phyloP scores from a whole-genome alignment of 1,284 basidiomycete genomes.

The Ustilago shanxiensis region DNA sequence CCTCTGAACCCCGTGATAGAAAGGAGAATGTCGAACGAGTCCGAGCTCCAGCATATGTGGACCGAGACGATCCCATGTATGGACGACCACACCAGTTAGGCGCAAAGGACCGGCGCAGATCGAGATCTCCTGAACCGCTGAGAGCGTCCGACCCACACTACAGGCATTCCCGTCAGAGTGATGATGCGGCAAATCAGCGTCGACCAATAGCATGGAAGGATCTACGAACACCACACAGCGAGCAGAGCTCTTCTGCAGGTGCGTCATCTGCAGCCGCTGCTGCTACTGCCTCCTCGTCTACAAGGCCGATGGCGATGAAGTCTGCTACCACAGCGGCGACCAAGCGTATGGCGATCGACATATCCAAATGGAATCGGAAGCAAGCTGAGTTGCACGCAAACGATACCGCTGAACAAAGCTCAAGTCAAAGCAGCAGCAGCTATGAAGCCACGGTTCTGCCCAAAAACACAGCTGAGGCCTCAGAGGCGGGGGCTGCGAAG shows the following conservation, averaged over 20 bases:
- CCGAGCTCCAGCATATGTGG: constrained; percentile 11
- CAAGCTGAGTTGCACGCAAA: constrained; percentile 41
- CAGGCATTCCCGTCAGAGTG: not conserved
- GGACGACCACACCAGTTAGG: not conserved
- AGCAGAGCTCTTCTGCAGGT: not conserved
- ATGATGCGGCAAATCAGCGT: not conserved
- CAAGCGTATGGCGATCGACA: constrained; percentile 38
- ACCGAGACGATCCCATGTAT: constrained; percentile 24
- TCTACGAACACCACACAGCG: too few relatives aligned
- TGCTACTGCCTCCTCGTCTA: not conserved
- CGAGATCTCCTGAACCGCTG: constrained; percentile 13
- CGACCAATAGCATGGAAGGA: constrained; percentile 18
- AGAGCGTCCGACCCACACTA: not conserved
- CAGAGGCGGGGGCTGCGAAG: too few relatives aligned
- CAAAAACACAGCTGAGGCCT: not conserved
- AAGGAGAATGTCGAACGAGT: not conserved
- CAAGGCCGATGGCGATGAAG: not conserved
- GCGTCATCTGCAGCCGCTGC: not conserved
- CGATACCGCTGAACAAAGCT: not conserved
- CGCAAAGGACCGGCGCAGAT: constrained; percentile 10
- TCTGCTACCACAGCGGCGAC: constrained; percentile 15
- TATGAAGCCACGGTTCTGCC: not conserved
- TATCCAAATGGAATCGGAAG: constrained; percentile 47
- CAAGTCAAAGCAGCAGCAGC: not conserved
- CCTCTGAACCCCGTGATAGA: not conserved